Evolutionary conservation across 1,139 yeast genomes (phyloP).

Genomic region (Scheffersomyces quercinus): DNA sequence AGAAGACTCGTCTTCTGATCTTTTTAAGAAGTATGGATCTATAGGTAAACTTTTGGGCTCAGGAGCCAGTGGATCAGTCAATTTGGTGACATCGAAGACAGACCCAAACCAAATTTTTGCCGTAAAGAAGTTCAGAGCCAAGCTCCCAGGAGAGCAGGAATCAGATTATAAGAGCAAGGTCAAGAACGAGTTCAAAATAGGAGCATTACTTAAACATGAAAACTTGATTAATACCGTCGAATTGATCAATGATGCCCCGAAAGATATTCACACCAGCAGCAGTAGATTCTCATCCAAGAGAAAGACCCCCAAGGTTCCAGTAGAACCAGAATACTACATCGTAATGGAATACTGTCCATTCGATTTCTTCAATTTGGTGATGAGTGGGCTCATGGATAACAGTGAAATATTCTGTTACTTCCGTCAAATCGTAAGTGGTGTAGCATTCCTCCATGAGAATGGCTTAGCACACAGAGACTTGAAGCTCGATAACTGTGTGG

Average conservation of each 20-base stretch:
- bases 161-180: slow-evolving; percentile 61
- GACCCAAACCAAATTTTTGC: slow-evolving; percentile 58
- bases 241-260: slow-evolving; percentile 47
- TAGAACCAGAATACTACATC: slow-evolving; percentile 50
- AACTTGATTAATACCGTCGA: slow-evolving; percentile 68
- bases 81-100: slow-evolving; percentile 49
- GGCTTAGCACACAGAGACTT: slow-evolving; percentile 80
- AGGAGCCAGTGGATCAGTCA: slow-evolving; percentile 80
- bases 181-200: slow-evolving; percentile 65
- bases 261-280: slow-evolving; percentile 1
- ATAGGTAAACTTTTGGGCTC: slow-evolving; percentile 63
- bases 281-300: background rate
- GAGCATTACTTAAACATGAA: slow-evolving; percentile 59
- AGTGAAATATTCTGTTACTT: slow-evolving; percentile 68
- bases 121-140: slow-evolving; percentile 65
- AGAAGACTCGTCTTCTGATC: slow-evolving; percentile 9
- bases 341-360: slow-evolving; percentile 77
- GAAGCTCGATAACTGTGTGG: slow-evolving; percentile 78
- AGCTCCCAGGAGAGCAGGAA: slow-evolving; percentile 51
- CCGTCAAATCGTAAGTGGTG: slow-evolving; percentile 65
- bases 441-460: slow-evolving; percentile 57
- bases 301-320: slow-evolving; percentile 17
- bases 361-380: slow-evolving; percentile 75
- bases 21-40: slow-evolving; percentile 53
- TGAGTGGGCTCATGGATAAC: slow-evolving; percentile 65